Evolutionary conservation across 129 eudicot species (phyloP).

Genomic region (Solidago caesia): DNA sequence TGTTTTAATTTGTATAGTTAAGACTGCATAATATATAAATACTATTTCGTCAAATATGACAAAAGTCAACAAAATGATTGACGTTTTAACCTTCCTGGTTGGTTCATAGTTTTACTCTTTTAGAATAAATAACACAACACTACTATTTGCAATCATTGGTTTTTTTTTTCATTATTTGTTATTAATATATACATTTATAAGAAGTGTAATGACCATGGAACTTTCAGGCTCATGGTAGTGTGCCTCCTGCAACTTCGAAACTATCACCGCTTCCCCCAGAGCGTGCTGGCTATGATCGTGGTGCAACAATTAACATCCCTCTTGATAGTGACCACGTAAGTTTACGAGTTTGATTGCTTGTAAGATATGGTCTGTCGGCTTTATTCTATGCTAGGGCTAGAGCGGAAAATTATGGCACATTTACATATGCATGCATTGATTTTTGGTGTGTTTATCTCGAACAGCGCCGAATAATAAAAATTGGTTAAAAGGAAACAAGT

Average conservation of each 20-base stretch:
- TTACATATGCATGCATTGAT: no score
- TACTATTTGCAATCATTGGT: neutral
- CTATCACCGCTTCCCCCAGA: constrained; percentile 92
- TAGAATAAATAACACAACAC: no score
- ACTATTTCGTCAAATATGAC: no score
- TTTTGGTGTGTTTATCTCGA: no score
- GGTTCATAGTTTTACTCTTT: no score
- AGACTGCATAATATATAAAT: neutral
- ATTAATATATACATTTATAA: neutral
- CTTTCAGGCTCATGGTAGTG: constrained; percentile 69
- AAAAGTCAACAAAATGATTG: no score
- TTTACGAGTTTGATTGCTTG: neutral
- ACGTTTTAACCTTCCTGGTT: no score
- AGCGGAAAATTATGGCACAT: no score
- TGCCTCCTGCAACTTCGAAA: constrained; percentile 72
- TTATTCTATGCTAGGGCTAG: neutral
- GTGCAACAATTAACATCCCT: constrained; percentile 79
- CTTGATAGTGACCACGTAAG: constrained; percentile 63
- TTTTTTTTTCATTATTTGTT: neutral
- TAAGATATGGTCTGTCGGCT: neutral
- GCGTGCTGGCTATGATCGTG: constrained; percentile 78
- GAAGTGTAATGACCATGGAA: constrained; percentile 12
- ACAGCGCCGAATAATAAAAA: no score
- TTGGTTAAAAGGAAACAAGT: no score
- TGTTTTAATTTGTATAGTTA: neutral